phyloP scores from a whole-genome alignment of 2,329 filamentous ascomycete genomes.

The Diaporthe helianthi region DNA sequence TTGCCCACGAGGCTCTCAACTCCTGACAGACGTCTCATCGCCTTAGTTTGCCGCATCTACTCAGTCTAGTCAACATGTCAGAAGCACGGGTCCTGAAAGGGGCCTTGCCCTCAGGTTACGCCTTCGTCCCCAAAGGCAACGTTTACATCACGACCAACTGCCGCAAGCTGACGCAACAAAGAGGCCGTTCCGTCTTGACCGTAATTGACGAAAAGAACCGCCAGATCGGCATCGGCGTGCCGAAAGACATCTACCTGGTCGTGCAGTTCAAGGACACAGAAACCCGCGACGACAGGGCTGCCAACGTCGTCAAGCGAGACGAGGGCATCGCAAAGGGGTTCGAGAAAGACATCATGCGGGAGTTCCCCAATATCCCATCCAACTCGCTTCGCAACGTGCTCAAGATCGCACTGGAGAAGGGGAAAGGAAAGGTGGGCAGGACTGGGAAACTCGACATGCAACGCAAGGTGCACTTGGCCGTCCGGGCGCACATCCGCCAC shows the following conservation, averaged over 20 bases:
- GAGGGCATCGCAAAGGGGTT: constrained; percentile 44
- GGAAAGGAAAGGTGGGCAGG: constrained; percentile 55
- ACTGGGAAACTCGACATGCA: constrained; percentile 47
- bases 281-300: constrained; percentile 44
- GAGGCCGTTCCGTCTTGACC: constrained; percentile 45
- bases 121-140: constrained; percentile 51
- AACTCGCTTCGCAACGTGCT: constrained; percentile 46
- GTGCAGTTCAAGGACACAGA: constrained; percentile 42
- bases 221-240: constrained; percentile 50
- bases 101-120: constrained; percentile 49
- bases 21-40: too few relatives aligned
- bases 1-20: background rate
- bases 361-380: constrained; percentile 51
- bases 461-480: constrained; percentile 52
- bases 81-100: constrained; percentile 27
- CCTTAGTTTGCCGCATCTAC: background rate
- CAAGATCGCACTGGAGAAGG: constrained; percentile 52
- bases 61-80: background rate
- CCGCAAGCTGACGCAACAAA: constrained; percentile 46
- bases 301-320: constrained; percentile 46
- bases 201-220: constrained; percentile 41
- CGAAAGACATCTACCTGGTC: constrained; percentile 41
- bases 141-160: constrained; percentile 51
- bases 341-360: constrained; percentile 43
- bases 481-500: constrained; percentile 58